Evolutionary conservation across 495 filamentous ascomycete species (phyloP).

Genomic region (Amphirosellinia nigrospora): DNA sequence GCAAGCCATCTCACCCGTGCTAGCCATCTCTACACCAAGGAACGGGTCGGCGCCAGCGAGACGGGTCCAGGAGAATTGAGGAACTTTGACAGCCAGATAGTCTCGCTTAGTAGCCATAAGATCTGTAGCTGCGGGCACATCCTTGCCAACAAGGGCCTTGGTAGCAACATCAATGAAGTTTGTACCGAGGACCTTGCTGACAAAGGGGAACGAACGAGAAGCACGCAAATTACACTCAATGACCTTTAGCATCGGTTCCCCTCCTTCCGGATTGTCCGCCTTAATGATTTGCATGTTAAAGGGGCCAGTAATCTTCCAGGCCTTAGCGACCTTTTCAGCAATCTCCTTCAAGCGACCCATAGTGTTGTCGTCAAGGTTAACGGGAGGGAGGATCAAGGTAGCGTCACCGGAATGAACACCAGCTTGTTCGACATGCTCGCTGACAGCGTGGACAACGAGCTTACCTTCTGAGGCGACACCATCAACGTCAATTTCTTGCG

Average conservation of each 20-base stretch:
- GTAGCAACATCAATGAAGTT: constrained; percentile 98
- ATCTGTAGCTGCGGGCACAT: constrained; percentile 86
- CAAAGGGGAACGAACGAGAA: constrained; percentile 96
- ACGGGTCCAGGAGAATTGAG: constrained; percentile 98
- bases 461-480: constrained; percentile 86
- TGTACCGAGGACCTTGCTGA: constrained; percentile 92
- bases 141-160: constrained; percentile 84
- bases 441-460: constrained; percentile 91
- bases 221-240: constrained; percentile 99
- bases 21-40: constrained; percentile 96
- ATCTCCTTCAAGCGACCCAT: constrained; percentile 92
- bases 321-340: constrained; percentile 93
- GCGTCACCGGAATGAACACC: constrained; percentile 99
- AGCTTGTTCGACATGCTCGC: constrained; percentile 96
- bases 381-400: constrained; percentile 91
- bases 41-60: constrained; percentile 98
- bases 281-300: constrained; percentile 99
- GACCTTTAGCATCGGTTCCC: constrained; percentile 82
- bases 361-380: constrained; percentile 71
- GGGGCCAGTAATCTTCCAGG: constrained; percentile 94
- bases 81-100: constrained; percentile 95
- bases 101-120: constrained; percentile 87
- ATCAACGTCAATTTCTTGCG: constrained; percentile 97
- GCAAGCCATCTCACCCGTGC: constrained; percentile 97
- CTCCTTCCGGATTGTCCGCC: constrained; percentile 72